Base-by-base conservation (phyloP, 306 rosid species). In the Sindora glabra region DNA sequence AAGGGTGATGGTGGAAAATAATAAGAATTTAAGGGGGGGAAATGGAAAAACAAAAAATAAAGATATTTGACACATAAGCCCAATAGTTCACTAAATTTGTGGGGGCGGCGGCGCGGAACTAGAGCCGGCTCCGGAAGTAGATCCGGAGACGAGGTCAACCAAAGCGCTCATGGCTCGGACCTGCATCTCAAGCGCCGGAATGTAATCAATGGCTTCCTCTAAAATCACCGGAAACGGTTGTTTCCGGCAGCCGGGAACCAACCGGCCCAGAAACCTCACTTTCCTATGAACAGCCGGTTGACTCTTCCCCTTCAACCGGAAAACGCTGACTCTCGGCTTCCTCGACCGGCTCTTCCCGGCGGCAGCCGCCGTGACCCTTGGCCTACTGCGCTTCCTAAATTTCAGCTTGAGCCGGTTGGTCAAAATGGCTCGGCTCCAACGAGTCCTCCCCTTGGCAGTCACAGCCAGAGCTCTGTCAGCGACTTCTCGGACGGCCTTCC, bases 161-260 rank as follows among this genome's bases (percentile, higher is more conserved):
- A 94, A 81, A 13, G 86, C 83, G n/a, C 72, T 59, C 99, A 94
- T 89, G 78, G 90, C 89, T 16, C 90, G 80, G 71, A 94, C 79
- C 71, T 94, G 99, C 99, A 94, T 94, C 89, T 89, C 85, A 71
- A 87, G 85, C 1, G 99, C 99, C 2, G 88, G 79, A 8, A 94
- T 89, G 32, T 94, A 94, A 78, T 94, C 97, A 3, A 86, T 78
- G 0, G 89, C 84, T 62, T 94, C 99, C 21, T 86, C 97, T 5
- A 94, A 72, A 64, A 94, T 80, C 55, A 94, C 95, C 65, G 97
- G 95, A 30, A 86, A 46, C 3, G 95, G 74, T 49, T 94, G 79
- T 44, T 94, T 84, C 67, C 84, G 76, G 83, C 99, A 94, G 67
- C 99, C 97, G 14, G 99, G 99, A 27, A 94, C 97, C 60, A 94